Evolutionary conservation across 129 eudicot species (phyloP).

Genomic region (Apium graveolens): DNA sequence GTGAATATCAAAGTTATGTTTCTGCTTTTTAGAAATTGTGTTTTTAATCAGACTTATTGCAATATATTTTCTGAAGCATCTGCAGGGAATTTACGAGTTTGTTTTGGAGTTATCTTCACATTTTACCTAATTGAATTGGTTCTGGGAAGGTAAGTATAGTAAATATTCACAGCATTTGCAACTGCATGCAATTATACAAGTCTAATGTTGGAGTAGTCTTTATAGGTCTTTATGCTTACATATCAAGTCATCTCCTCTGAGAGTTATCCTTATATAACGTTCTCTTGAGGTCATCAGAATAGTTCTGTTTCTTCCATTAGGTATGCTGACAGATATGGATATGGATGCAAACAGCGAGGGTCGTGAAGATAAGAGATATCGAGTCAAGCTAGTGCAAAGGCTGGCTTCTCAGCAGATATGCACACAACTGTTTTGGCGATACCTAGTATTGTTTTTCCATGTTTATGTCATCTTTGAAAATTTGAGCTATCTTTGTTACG

Average conservation of each 20-base stretch:
- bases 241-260: not conserved
- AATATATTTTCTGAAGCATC: not conserved
- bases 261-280: not conserved
- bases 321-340: slow-evolving; percentile 53
- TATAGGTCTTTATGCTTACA: not conserved
- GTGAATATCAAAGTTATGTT: slow-evolving; percentile 20
- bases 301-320: too few species aligned
- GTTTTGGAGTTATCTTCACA: slow-evolving; percentile 63
- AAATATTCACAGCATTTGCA: not conserved
- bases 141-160: slow-evolving; percentile 56
- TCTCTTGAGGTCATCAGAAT: not conserved
- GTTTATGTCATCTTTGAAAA: not conserved
- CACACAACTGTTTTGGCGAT: not conserved
- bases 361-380: not conserved
- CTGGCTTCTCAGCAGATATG: not conserved
- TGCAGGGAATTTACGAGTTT: slow-evolving; percentile 53
- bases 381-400: not conserved
- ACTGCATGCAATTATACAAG: not conserved
- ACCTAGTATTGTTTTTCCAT: not conserved
- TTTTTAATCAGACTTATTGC: not conserved
- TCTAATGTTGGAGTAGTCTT: too few species aligned
- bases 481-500: not conserved
- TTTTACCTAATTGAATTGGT: slow-evolving; percentile 66
- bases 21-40: not conserved
- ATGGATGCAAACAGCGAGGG: slow-evolving; percentile 17